Evolutionary conservation across 768 basidiomycete genomes (phyloP).

Genomic region (Leccinum boreale): DNA sequence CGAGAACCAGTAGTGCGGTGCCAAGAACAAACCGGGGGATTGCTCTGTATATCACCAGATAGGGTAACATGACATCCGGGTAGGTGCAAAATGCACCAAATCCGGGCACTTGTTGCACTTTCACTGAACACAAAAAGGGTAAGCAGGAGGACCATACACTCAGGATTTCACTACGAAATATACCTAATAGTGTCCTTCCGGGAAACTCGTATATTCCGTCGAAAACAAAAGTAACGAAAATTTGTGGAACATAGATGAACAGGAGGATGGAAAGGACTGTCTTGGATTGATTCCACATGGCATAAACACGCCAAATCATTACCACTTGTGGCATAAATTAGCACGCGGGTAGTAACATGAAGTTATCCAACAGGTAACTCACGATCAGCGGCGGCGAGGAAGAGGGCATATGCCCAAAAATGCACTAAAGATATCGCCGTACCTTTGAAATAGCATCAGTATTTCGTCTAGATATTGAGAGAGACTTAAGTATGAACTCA

Average conservation of each 20-base stretch:
- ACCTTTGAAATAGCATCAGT: not conserved
- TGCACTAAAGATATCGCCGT: not conserved
- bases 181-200: conserved; percentile 1
- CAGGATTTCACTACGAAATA: not conserved
- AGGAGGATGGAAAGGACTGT: conserved; percentile 5
- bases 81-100: conserved; percentile 1
- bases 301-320: conserved; percentile 8
- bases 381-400: conserved; percentile 16
- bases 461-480: not conserved
- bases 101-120: not conserved
- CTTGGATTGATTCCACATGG: conserved; percentile 10
- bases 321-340: conserved; percentile 1
- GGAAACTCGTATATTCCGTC: not conserved
- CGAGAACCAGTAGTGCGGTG: not conserved
- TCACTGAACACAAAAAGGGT: not conserved
- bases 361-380: not conserved
- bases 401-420: conserved; percentile 12
- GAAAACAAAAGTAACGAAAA: not conserved
- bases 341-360: too few relatives aligned
- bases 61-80: not conserved
- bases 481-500: not conserved
- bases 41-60: not conserved
- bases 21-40: conserved; percentile 2
- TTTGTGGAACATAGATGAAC: not conserved
- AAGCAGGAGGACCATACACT: not conserved